Base-by-base conservation (phyloP, 768 basidiomycete genomes). In the Ramaria sp. region DNA sequence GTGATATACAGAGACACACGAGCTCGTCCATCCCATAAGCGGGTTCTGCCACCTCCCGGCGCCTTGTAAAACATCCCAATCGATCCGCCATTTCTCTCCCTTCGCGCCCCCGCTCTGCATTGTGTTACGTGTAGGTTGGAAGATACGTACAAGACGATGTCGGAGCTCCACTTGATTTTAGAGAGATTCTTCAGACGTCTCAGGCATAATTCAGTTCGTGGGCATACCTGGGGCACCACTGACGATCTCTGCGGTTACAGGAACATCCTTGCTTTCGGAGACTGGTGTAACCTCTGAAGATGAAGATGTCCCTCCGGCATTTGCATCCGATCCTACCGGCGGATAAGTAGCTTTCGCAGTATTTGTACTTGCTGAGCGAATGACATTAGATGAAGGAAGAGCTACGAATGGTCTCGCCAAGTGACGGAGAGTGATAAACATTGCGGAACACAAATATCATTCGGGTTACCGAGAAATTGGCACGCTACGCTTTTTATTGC, bases 11-110 rank as follows among this genome's bases (percentile, higher is more conserved):
- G 4, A 52, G 9, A 77, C 88, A 70, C 66, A 94, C 88, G 91
- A 92, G 72, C 85, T 88, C 0, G 93, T 94, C 75, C 79, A 99
- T 42, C 95, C 95, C 90, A 98, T 99, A 60, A 99, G 67, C 3
- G 91, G 90, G 65, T 98, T 99, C 76, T 97, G 93, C 95, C 95
- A 99, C 50, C 95, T 78, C 12, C 89, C 92, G 27, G 78, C 83
- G 32, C 94, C 91, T 56, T 79, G 81, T n/a, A 97, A 72, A 55
- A 82, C 82, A 62, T 98, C 95, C 74, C 84, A 98, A 68, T 98
- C 95, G 63, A 99, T 81, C 59, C 90, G 75, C 95, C 95, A 99
- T 61, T 86, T 82, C 60, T 85, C 78, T 10, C 81, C 79, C 69
- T 93, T 93, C 50, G 81, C 83, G 39, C 82, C 77, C 48, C 90